Evolutionary conservation across 257 asterid genomes (phyloP).

Genomic region (Lantana camara): DNA sequence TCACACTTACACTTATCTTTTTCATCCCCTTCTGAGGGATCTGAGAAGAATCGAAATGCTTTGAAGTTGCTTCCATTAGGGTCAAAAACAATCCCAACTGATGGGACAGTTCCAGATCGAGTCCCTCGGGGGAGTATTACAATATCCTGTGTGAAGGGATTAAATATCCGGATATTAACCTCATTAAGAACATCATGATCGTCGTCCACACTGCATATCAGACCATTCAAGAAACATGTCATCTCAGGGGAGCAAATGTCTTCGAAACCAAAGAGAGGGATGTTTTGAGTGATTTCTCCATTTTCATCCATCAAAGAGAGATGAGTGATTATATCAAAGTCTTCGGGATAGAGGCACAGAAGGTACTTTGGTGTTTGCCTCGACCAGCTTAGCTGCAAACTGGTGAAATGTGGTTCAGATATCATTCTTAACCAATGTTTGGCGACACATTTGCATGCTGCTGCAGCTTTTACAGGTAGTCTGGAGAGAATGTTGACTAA

Average conservation of each 20-base stretch:
- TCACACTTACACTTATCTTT: slow-evolving; percentile 22
- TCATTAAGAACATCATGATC: slow-evolving; percentile 5
- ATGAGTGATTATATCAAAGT: background rate
- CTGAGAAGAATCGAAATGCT: slow-evolving; percentile 29
- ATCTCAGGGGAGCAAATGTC: slow-evolving; percentile 14
- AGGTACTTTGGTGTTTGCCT: slow-evolving; percentile 23
- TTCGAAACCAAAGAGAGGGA: slow-evolving; percentile 26
- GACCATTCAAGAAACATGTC: slow-evolving; percentile 35
- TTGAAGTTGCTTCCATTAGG: slow-evolving; percentile 19
- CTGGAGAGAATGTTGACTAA: slow-evolving; percentile 26
- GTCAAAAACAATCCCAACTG: slow-evolving; percentile 32
- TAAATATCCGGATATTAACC: slow-evolving; percentile 24
- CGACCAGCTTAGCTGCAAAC: slow-evolving; percentile 26
- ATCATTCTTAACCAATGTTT: slow-evolving; percentile 31
- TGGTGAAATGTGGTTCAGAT: slow-evolving; percentile 25
- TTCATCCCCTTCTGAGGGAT: background rate
- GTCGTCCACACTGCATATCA: slow-evolving; percentile 26
- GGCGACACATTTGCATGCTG: slow-evolving; percentile 28
- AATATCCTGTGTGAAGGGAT: slow-evolving; percentile 27
- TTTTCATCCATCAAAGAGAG: slow-evolving; percentile 32
- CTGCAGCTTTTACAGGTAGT: slow-evolving; percentile 28
- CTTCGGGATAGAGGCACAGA: slow-evolving; percentile 25
- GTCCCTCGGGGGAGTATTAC: slow-evolving; percentile 28
- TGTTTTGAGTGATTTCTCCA: slow-evolving; percentile 15
- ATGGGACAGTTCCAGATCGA: slow-evolving; percentile 5